Base-by-base conservation (phyloP, 768 basidiomycete genomes). In the Melanogaster broomeanus region DNA sequence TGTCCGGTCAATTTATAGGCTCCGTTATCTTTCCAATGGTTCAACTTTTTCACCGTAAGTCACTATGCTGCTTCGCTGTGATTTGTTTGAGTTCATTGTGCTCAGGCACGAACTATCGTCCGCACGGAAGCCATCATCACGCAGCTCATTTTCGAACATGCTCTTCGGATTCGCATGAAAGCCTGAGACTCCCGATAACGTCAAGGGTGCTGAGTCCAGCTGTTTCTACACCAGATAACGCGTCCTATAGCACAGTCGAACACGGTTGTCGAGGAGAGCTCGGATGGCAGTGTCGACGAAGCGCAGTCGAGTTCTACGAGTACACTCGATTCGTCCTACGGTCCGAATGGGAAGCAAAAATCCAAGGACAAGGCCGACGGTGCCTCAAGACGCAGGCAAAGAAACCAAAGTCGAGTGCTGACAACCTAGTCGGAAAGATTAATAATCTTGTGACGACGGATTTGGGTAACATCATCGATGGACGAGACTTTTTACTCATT, bases 381-480 rank as follows among this genome's bases (percentile, higher is more conserved):
- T n/a, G 13, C 21, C n/a, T n/a, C n/a, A n/a, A 11, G 42, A 30
- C 8, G 13, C 19, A 12, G 25, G 3, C 47, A 9, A 44, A 42
- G 39, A 39, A 30, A 33, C 15, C 48, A 12, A 33, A 38, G 15
- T 55, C 54, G 6, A 69, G 68, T 41, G 63, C 68, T 11, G 70
- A 69, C 9, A 84, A 85, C 60, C 67, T 88, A 18, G 79, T 83
- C 33, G 89, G 90, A 10, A 87, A 82, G 62, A 84, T 92, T 63
- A 91, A 87, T 64, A 91, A 89, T 48, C 69, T 90, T 6, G 79
- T 88, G 30, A 83, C 87, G 8, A 83, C 84, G 42, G 64, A 53
- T 45, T 45, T 45, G 39, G 46, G 28, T 15, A 61, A 60, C 19
- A 44, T 60, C 21, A 56, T 31, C 5, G 58, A 63, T 13, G 58